Evolutionary conservation across 2,329 filamentous ascomycete genomes (phyloP).

Genomic region (Penicillium concentricum): DNA sequence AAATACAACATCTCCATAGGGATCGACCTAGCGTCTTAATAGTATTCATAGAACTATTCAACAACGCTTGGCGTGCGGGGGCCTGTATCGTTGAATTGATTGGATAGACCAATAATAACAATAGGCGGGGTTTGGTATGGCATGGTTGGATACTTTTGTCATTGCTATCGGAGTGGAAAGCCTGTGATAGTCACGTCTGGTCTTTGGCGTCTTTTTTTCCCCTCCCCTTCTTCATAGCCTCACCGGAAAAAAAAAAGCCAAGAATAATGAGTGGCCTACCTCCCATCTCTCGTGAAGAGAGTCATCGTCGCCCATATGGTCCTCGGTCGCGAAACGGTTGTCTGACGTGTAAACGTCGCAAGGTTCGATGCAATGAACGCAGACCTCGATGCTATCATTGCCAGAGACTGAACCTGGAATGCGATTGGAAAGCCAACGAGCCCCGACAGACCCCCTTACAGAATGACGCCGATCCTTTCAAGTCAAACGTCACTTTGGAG

Average conservation of each 20-base stretch:
- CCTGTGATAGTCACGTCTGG: not conserved
- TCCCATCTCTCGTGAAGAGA: not conserved
- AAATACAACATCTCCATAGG: not conserved
- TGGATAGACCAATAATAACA: not conserved
- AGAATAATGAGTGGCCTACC: not conserved
- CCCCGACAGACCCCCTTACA: not conserved
- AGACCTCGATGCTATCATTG: conserved; percentile 1
- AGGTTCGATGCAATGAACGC: not conserved
- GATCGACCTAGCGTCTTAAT: not conserved
- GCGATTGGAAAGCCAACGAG: not conserved
- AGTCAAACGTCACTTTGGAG: not conserved
- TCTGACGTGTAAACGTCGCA: not conserved
- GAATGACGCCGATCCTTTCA: not conserved
- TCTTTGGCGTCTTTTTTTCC: not conserved
- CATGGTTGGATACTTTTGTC: not conserved
- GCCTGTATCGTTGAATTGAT: not conserved
- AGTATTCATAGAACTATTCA: not conserved
- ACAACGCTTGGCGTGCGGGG: not conserved
- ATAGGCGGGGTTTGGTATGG: not conserved
- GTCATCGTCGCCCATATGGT: not conserved
- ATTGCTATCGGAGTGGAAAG: not conserved
- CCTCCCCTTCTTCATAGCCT: not conserved
- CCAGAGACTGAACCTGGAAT: not conserved
- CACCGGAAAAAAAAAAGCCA: not conserved
- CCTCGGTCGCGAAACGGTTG: not conserved